Base-by-base conservation (phyloP, 495 filamentous ascomycete genomes). In the Xylaria acuta region DNA sequence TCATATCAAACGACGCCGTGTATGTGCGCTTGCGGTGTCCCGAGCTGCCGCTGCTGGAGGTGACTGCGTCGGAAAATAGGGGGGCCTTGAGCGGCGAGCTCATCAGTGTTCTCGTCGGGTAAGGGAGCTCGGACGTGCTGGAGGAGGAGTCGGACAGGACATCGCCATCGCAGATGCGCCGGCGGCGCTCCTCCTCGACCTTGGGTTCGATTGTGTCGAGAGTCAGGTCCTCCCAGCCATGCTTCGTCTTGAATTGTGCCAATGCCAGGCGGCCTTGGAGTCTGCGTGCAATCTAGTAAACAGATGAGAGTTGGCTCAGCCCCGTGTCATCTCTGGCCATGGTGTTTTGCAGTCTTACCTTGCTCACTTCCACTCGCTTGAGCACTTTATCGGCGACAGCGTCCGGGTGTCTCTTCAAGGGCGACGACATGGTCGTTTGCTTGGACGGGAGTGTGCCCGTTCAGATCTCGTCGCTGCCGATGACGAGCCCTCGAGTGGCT, bases 221-320 rank as follows among this genome's bases (percentile, higher is more conserved):
- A 49, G 90, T 89, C 67, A 94, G 86, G 80, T 93, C 88, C 79
- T 94, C 90, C 88, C 91, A 92, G 73, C 95, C 95, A 82, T 97
- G 90, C 81, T 95, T 93, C 66, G 95, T 93, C 84, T 98, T 99
- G 88, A 97, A 94, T 84, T 93, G 95, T 79, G 96, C 96, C 64
- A 98, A 88, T 74, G 97, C 95, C 43, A 99, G 87, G 56, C 95
- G 94, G 84, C 97, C 92, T 81, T 97, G 93, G 43, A 99, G 85
- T 77, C 90, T 91, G 81, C 95, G 86, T 68, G 94, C 96, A 82
- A 98, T 96, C 96, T 99, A 75, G 69, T 45, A 68, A 60, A 73
- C 72, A 64, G 72, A 74, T 49, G 68, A 59, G 64, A 47, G 38
- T 71, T 70, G 75, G 64, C 72, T 43, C 54, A 32, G 70, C 63